These are phyloP conservation scores for Dothistroma pini DNA, from an alignment of 2,329 filamentous ascomycete genomes.

Conservation along the genomic window DNA sequence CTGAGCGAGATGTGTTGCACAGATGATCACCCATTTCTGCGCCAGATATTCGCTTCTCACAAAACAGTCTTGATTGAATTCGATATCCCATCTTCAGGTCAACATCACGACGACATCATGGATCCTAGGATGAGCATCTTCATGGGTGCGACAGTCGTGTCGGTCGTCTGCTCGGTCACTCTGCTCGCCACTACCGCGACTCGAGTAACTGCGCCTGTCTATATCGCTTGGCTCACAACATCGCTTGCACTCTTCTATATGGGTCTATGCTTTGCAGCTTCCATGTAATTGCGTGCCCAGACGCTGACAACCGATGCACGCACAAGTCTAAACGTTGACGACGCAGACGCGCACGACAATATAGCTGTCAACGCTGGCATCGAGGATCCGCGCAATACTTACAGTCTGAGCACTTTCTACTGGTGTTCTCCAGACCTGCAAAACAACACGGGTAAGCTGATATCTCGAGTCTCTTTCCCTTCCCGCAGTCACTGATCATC, in stretches of 20 bases:
- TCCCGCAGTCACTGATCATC: not conserved
- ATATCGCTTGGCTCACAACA: not conserved
- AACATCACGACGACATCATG: not conserved
- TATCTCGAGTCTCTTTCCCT: not conserved
- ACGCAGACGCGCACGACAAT: not conserved
- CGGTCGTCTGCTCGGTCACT: not conserved
- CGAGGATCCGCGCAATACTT: not conserved
- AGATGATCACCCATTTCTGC: too few species aligned
- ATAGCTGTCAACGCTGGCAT: not conserved
- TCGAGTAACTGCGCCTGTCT: not conserved
- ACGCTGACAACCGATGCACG: not conserved
- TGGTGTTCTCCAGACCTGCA: not conserved
- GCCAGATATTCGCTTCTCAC: too few species aligned
- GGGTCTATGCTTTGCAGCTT: not conserved
- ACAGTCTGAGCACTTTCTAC: not conserved
- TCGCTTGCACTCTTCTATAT: not conserved
- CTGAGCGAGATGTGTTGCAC: too few species aligned
- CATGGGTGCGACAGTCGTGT: not conserved
- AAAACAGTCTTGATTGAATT: too few species aligned
- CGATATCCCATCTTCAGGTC: not conserved
- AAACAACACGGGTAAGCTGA: not conserved
- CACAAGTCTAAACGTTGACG: not conserved
- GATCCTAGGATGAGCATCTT: not conserved
- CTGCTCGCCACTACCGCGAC: not conserved
- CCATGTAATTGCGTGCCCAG: not conserved